Conservation (phyloP, 805 yeast species). For the Metschnikowia picachoensis region DNA sequence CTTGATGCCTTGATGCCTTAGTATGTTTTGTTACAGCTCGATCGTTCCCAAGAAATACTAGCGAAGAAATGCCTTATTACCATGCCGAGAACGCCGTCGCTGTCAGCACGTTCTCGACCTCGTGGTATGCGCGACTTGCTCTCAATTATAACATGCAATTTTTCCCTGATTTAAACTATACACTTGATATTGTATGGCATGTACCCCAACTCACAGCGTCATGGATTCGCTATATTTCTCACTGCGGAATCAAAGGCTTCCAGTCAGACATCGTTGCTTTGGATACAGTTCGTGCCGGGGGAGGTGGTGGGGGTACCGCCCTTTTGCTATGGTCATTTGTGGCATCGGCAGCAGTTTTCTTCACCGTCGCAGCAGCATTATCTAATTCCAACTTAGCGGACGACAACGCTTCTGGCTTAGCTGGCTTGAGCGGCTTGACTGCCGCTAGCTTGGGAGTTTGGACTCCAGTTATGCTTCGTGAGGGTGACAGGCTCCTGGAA, state of each 20-base stretch:
- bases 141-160: too few species aligned
- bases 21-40: too few species aligned
- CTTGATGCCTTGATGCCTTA: too few species aligned
- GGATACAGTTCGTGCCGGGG: conserved; percentile 8
- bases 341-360: not conserved
- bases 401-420: conserved; percentile 14
- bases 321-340: not conserved
- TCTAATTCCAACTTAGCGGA: conserved; percentile 13
- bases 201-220: too few species aligned
- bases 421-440: conserved; percentile 19
- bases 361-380: not conserved
- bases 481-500: conserved; percentile 18
- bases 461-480: conserved; percentile 13
- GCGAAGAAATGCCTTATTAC: too few species aligned
- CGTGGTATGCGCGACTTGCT: too few species aligned
- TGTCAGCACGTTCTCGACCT: too few species aligned
- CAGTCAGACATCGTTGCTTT: conserved; percentile 40
- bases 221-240: not conserved
- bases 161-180: too few species aligned
- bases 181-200: too few species aligned
- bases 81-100: too few species aligned
- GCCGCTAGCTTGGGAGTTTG: conserved; percentile 14
- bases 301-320: conserved; percentile 17
- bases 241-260: conserved; percentile 51
- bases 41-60: too few species aligned